Evolutionary conservation across 495 filamentous ascomycete genomes (phyloP), one percentile per base, ranked within the genome.

Genomic region (Pyrenula massariospora): DNA sequence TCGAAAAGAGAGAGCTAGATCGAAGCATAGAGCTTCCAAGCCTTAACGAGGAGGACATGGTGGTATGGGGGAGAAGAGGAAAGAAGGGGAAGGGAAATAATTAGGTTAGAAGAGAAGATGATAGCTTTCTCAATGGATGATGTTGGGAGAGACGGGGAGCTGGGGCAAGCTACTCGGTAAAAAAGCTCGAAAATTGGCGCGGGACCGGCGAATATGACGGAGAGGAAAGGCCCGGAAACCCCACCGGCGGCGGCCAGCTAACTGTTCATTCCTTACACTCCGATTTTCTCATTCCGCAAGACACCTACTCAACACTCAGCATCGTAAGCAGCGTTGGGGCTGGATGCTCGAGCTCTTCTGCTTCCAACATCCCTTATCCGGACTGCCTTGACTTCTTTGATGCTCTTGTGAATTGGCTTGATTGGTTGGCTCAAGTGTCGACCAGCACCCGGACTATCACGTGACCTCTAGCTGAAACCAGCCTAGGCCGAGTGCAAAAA

Each of bases 11-110:
- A 62, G 87, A 64, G 49, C 85, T 82, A 67, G 87, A 79, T 66
- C 91, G 85, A 64, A 95, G 74, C 68, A 83, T 82, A 68, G 86
- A 76, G 64, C 80, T 78, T 73, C 84, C 80, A 62, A 95, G 74
- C 77, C 89, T 83, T 65, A 92, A 71, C 68, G 87, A 79, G 63
- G 88, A 79, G 66, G 88, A 83, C 87, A 95, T 95, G 68, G 73
- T 77, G 42, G 58, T 60, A 57, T 57, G 57, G 61, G 62, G 65
- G 58, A 63, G 63, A 66, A 63, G 60, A 59, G 53, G 58, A 58
- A 47, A 62, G 61, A 59, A 51, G 57, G 56, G 56, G 57, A 56
- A 57, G 59, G 58, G 62, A 52, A 59, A 60, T 42, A n/a, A n/a
- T n/a, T n/a, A n/a, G n/a, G n/a, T n/a, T n/a, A n/a, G n/a, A n/a